These are phyloP conservation scores for Rutstroemia sp. DNA, from an alignment of 2,329 filamentous ascomycete genomes.

Conservation along the genomic window DNA sequence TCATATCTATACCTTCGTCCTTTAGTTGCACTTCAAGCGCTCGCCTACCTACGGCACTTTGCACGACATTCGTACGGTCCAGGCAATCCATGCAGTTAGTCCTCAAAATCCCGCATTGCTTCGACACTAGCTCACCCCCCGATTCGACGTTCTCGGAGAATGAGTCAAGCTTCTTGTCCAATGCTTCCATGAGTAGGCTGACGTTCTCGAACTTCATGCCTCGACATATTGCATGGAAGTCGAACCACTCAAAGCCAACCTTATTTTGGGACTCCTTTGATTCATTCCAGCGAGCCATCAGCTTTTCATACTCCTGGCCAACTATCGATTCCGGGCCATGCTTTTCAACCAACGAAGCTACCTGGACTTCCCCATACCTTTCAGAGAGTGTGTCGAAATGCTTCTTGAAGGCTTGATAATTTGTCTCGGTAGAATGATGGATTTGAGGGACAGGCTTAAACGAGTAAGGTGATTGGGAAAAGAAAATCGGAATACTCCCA, in stretches of 20 bases:
- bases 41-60: slow-evolving; percentile 81
- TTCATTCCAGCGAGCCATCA: slow-evolving; percentile 59
- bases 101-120: slow-evolving; percentile 71
- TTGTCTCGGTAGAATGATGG: slow-evolving; percentile 73
- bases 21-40: slow-evolving; percentile 75
- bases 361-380: slow-evolving; percentile 70
- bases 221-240: slow-evolving; percentile 86
- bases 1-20: slow-evolving; percentile 67
- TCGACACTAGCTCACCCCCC: slow-evolving; percentile 35
- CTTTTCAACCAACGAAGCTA: slow-evolving; percentile 83
- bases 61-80: slow-evolving; percentile 91
- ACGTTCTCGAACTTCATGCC: slow-evolving; percentile 99
- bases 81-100: slow-evolving; percentile 99
- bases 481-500: slow-evolving; percentile 90
- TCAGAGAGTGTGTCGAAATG: slow-evolving; percentile 67
- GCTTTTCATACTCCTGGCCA: slow-evolving; percentile 68
- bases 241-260: slow-evolving; percentile 87
- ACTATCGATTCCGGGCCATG: slow-evolving; percentile 74
- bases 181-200: slow-evolving; percentile 62
- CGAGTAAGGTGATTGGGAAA: slow-evolving; percentile 89
- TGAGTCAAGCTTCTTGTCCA: slow-evolving; percentile 60
- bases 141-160: slow-evolving; percentile 63
- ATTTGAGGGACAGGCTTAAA: slow-evolving; percentile 80
- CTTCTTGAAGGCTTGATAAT: slow-evolving; percentile 67
- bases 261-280: slow-evolving; percentile 31